Evolutionary conservation across 2,329 filamentous ascomycete species (phyloP), one percentile per base, ranked within the genome.

Genomic region (Incumbomyces delicatus): DNA sequence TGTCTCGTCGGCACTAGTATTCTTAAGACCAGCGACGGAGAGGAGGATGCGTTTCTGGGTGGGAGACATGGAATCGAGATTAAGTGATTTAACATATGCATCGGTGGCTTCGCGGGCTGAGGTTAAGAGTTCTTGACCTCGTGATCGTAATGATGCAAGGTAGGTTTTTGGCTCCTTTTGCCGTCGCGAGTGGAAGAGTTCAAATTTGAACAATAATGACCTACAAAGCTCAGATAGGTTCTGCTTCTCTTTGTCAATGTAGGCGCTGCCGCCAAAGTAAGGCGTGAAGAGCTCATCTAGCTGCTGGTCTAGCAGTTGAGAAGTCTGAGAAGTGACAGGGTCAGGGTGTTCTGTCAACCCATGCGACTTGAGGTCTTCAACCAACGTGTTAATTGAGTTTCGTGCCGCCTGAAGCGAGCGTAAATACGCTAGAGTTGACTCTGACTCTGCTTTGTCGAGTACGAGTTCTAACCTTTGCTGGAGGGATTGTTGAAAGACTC

Each of bases 401-500:
- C 88, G 80, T 1, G 92, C 92, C 6, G 90, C 86, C 65, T 98
- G 94, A 11, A 98, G 64, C 12, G 87, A 92, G 50, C 92, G 80
- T 27, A 98, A 68, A 61, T 95, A 98, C 1, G 92, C 89, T 27
- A 98, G 71, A 0, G 88, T 89, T 0, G 94, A 98, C 13, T 96
- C 81, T 4, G 85, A 86, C 54, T 87, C 85, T 13, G 92, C 92
- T 67, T 96, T 96, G 57, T 95, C 89, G 40, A 98, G 72, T 2
- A 98, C 89, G 79, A 94, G 86, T 63, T 98, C 92, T 8, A 98
- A 74, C 12, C 90, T 79, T 64, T 96, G 90, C 66, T 98, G 94
- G 52, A 98, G 89, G 1, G 90, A 96, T 65, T 98, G 92, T 62
- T 98, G 92, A 60, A 98, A 98, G 10, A 98, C 84, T 55, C 92